phyloP scores from a whole-genome alignment of 2,329 filamentous ascomycete species.

The Xenoacremonium recifei region DNA sequence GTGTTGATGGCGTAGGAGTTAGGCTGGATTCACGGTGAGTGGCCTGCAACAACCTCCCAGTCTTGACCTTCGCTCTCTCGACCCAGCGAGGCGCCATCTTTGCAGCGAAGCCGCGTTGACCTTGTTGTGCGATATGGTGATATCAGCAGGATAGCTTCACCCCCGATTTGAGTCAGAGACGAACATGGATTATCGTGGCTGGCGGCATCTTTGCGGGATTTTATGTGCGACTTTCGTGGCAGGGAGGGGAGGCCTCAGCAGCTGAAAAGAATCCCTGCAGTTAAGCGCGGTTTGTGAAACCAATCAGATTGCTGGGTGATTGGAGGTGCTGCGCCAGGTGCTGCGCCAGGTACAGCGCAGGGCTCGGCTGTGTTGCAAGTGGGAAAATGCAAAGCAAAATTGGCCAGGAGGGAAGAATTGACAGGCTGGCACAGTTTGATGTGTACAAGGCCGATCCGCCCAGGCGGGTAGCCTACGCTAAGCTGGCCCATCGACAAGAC shows the following conservation, averaged over 20 bases:
- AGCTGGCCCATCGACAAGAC: not conserved
- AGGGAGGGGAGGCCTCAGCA: constrained; percentile 1
- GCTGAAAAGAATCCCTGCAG: constrained; percentile 4
- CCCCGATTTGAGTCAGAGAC: constrained; percentile 5
- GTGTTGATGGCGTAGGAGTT: not conserved
- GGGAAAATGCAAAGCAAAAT: constrained; percentile 1
- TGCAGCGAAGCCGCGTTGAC: not conserved
- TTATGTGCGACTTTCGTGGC: not conserved
- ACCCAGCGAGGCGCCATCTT: not conserved
- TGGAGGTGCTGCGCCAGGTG: too few species aligned
- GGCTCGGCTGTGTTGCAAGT: not conserved
- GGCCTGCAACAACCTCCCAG: not conserved
- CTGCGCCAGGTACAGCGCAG: constrained; percentile 1
- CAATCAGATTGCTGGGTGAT: not conserved
- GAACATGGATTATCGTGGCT: not conserved
- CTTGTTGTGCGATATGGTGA: constrained; percentile 5
- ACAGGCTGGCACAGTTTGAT: not conserved
- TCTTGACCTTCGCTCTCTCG: not conserved
- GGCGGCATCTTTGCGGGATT: constrained; percentile 2
- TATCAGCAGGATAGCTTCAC: constrained; percentile 6
- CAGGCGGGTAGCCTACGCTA: not conserved
- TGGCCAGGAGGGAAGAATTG: constrained; percentile 4
- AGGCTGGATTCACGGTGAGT: not conserved
- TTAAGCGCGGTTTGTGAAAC: not conserved
- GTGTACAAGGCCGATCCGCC: not conserved